Conservation (phyloP, 768 basidiomycete genomes). For the Mrakia gelida region DNA sequence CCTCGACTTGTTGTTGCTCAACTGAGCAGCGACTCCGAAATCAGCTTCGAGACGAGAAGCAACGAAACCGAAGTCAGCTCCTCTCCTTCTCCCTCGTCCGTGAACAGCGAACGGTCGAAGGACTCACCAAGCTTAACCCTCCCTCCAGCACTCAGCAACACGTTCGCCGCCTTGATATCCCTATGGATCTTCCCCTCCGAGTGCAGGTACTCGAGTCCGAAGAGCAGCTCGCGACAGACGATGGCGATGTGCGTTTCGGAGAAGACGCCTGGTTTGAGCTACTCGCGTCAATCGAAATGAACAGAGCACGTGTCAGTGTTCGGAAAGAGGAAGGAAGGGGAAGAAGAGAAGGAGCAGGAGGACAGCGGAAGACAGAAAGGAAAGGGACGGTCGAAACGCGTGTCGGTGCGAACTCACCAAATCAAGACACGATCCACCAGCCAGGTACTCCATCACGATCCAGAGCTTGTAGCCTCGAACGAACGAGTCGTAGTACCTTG, state of each 20-base stretch:
- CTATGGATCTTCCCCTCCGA: constrained; percentile 93
- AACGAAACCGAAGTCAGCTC: no score
- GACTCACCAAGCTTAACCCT: constrained; percentile 73
- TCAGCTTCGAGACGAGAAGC: constrained; percentile 56
- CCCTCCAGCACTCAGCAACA: constrained; percentile 81
- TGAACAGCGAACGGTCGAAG: neutral
- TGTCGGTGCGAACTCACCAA: constrained; percentile 48
- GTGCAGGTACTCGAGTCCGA: constrained; percentile 95
- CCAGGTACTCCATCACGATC: constrained; percentile 99
- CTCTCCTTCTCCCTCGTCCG: no score
- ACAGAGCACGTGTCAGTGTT: no score
- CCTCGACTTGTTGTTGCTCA: constrained; percentile 71
- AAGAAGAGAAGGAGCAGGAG: neutral
- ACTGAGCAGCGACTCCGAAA: constrained; percentile 96
- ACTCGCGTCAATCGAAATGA: no score
- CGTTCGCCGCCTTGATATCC: constrained; percentile 97
- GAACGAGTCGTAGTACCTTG: constrained; percentile 93
- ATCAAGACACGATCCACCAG: constrained; percentile 97
- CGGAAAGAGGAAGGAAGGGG: neutral
- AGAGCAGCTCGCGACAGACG: constrained; percentile 83
- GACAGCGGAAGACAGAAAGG: neutral
- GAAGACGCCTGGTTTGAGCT: constrained; percentile 83
- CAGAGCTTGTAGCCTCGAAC: constrained; percentile 95
- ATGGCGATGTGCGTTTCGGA: constrained; percentile 92
- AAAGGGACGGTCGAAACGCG: neutral